These are phyloP conservation scores for Rasamsonia emersonii DNA, from an alignment of 2,329 filamentous ascomycete species.

Conservation along the genomic window DNA sequence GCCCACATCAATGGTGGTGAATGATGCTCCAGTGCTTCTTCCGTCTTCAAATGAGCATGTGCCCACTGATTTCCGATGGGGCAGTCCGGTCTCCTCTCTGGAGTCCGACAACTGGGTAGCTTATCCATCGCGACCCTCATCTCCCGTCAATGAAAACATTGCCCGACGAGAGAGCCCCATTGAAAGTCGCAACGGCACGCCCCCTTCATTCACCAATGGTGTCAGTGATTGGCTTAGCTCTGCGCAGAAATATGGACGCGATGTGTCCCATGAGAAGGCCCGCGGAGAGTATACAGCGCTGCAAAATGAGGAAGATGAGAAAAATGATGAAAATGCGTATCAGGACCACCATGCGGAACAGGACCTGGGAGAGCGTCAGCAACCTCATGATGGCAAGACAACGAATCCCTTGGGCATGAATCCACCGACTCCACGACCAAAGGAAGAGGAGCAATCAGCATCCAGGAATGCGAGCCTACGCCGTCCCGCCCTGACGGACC, in stretches of 20 bases:
- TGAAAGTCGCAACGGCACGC: conserved; percentile 21
- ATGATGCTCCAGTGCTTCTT: conserved; percentile 20
- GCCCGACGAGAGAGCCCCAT: conserved; percentile 24
- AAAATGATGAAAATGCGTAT: conserved; percentile 20
- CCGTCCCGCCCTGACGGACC: conserved; percentile 24
- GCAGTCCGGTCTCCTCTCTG: conserved; percentile 26
- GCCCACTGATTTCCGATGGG: conserved; percentile 22
- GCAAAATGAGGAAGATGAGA: conserved; percentile 25
- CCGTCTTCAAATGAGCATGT: conserved; percentile 16
- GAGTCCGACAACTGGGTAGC: conserved; percentile 33
- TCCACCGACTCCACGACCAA: conserved; percentile 34
- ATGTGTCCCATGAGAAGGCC: conserved; percentile 24
- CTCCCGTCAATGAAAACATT: conserved; percentile 18
- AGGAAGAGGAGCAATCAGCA: conserved; percentile 13
- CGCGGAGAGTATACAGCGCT: conserved; percentile 31
- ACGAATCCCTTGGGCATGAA: conserved; percentile 40
- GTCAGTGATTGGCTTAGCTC: conserved; percentile 27
- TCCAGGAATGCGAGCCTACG: conserved; percentile 18
- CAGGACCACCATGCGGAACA: conserved; percentile 17
- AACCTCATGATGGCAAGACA: conserved; percentile 26
- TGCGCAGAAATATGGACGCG: conserved; percentile 20
- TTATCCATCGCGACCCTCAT: conserved; percentile 26
- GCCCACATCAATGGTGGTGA: conserved; percentile 23
- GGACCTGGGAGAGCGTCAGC: conserved; percentile 29
- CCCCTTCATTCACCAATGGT: conserved; percentile 18